Base-by-base conservation (phyloP, 176 grass and related monocot genomes). In the Avena insularis region DNA sequence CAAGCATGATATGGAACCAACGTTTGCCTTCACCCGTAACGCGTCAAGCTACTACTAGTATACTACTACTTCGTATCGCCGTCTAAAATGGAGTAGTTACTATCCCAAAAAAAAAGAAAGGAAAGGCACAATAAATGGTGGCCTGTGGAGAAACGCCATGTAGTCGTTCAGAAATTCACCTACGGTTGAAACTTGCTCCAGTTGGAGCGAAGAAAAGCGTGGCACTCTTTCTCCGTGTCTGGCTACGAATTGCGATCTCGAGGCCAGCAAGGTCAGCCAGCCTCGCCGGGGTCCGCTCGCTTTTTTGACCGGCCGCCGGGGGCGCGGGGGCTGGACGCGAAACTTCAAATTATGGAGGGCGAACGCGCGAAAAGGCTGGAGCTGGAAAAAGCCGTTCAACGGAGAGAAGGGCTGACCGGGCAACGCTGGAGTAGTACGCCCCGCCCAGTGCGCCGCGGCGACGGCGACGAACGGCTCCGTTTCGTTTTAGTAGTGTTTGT, bases 341-440 rank as follows among this genome's bases (percentile, higher is more conserved):
- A 69, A 50, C 51, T 27, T 71, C 13, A 13, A 71, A 83, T 51
- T 4, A 2, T 4, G 23, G 51, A 70, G 86, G 61, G 36, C 12
- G 6, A 64, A 31, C 7, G 0, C 1, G 63, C 38, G 38, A n/a
- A 64, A 29, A n/a, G 5, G 23, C 63, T 54, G 72, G 40, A 38
- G 65, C 20, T 16, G 10, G 71, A 46, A 72, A 80, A 85, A 14
- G 55, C 11, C 67, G 33, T 85, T 79, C 67, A 66, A 21, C 57
- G 67, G 80, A 23, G 38, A 40, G 27, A 25, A 71, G 36, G 68
- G 12, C 45, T 23, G 77, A 81, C 83, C 88, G 66, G 53, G 1
- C 19, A 43, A 43, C 40, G 40, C 40, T 43, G 40, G 40, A 43
- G 40, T 40, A 40, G 38, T 40, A 40, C 6, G 6, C 5, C 47